phyloP scores from a whole-genome alignment of 768 basidiomycete species.

The Amanita inopinata region DNA sequence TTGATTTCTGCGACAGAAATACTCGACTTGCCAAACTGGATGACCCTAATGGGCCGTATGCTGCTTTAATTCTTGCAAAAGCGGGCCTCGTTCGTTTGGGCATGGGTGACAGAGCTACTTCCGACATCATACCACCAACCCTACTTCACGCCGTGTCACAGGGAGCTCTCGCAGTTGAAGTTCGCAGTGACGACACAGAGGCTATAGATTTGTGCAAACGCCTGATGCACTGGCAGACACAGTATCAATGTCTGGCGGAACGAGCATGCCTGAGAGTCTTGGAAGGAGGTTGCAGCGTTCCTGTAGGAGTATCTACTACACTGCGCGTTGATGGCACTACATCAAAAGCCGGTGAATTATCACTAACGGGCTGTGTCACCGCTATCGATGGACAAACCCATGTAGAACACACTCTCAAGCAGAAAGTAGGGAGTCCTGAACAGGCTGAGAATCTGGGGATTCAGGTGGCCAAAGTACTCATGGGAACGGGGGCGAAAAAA shows the following conservation, averaged over 20 bases:
- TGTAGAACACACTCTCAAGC: constrained; percentile 53
- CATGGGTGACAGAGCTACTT: constrained; percentile 63
- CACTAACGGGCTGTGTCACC: constrained; percentile 77
- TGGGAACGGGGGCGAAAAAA: constrained; percentile 60
- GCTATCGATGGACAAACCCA: constrained; percentile 65
- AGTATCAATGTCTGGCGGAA: constrained; percentile 75
- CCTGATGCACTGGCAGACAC: constrained; percentile 69
- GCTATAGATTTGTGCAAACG: constrained; percentile 53
- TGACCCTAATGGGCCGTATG: constrained; percentile 65
- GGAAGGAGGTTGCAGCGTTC: constrained; percentile 96
- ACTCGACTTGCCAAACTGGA: constrained; percentile 91
- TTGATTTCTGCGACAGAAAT: constrained; percentile 40
- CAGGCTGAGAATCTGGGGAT: constrained; percentile 67
- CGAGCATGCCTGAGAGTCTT: constrained; percentile 80
- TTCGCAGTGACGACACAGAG: constrained; percentile 55
- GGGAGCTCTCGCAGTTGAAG: constrained; percentile 85
- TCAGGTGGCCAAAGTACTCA: constrained; percentile 52
- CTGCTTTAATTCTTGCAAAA: constrained; percentile 87
- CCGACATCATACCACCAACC: constrained; percentile 63
- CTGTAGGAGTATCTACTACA: constrained; percentile 70
- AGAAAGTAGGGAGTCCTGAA: constrained; percentile 36
- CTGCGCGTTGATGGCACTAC: constrained; percentile 24
- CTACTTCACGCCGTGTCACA: constrained; percentile 90
- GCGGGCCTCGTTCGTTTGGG: constrained; percentile 83
- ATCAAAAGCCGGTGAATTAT: constrained; percentile 32